phyloP scores from a whole-genome alignment of 805 yeast genomes.

The Danielozyma ontarioensis region DNA sequence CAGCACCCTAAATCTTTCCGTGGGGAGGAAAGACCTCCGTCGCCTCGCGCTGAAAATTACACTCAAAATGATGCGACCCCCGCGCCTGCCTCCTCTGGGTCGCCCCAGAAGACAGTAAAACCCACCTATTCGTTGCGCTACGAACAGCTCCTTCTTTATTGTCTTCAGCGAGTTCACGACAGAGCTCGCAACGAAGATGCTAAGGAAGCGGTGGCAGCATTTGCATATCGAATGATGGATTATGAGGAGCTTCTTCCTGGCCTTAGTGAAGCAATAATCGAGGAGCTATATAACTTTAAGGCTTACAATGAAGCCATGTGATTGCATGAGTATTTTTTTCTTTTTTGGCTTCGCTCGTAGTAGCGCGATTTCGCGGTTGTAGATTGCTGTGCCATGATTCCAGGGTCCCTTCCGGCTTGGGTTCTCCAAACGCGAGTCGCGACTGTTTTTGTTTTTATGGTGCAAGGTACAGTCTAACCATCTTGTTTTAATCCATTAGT shows the following conservation, averaged over 20 bases:
- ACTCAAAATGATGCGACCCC: conserved; percentile 5
- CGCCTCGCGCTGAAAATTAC: conserved; percentile 15
- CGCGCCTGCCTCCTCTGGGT: conserved; percentile 3
- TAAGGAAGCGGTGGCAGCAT: conserved; percentile 35
- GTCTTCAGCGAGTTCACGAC: conserved; percentile 42
- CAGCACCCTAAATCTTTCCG: neutral
- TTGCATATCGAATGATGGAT: conserved; percentile 35
- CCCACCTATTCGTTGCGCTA: conserved; percentile 6
- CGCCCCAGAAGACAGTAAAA: conserved; percentile 7
- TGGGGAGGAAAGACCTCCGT: conserved; percentile 13
- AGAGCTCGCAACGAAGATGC: conserved; percentile 53
- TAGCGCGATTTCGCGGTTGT: too few relatives aligned
- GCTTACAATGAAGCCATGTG: too few relatives aligned
- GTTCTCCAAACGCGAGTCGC: too few relatives aligned
- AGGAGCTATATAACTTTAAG: conserved; percentile 40
- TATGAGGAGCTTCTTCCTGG: conserved; percentile 59
- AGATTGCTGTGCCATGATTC: too few relatives aligned
- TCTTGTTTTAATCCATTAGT: too few relatives aligned
- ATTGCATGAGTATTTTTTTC: too few relatives aligned
- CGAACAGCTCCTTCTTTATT: conserved; percentile 38
- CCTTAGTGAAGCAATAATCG: conserved; percentile 58
- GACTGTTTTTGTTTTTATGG: too few relatives aligned
- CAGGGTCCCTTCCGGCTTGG: too few relatives aligned
- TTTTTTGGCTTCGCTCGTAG: too few relatives aligned
- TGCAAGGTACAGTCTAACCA: too few relatives aligned